Evolutionary conservation across 331 rosid species (phyloP), one percentile per base, ranked within the genome.

Genomic region (Dryas integrifolia): DNA sequence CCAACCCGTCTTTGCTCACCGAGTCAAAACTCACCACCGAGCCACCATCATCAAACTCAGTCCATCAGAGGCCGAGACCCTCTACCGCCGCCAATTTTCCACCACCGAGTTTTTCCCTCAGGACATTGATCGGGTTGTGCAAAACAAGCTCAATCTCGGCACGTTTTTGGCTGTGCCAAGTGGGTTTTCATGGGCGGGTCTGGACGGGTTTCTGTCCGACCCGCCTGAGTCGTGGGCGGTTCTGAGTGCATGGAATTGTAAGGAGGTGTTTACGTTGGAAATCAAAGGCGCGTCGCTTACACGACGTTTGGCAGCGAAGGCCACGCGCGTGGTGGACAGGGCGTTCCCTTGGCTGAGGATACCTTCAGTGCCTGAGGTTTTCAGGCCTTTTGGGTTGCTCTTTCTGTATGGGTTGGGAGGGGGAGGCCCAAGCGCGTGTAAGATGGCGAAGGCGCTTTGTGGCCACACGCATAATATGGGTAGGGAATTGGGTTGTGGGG

Each of bases 51-150:
- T 77, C 46, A 51, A 56, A 74, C 73, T 82, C 67, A 9, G 47
- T 11, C 30, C 43, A 14, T 3, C 56, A 0, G 79, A 73, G 3
- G 73, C 82, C 3, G 74, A 69, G 69, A 14, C 58, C 2, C 71
- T 82, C 35, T 82, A 77, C 59, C 85, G 85, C 43, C 8, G 43
- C 68, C 79, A 72, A n/a, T 73, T 82, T 48, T 69, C 82, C 7
- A 7, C 80, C 49, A 69, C 50, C 14, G 82, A 82, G 74, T 82
- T 82, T 30, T 82, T 82, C 47, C 82, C 74, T 0, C 73, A 8
- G 3, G 85, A 82, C 60, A 77, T 82, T 11, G 74, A 77, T 21
- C 41, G 58, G 16, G 58, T 82, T n/a, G 77, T 82, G 41, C 5
- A 43, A 52, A 77, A 82, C 67, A 69, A 62, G 48, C 75, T 69